These are phyloP conservation scores for Cercospora beticola DNA, from an alignment of 2,329 filamentous ascomycete species.

Conservation along the genomic window DNA sequence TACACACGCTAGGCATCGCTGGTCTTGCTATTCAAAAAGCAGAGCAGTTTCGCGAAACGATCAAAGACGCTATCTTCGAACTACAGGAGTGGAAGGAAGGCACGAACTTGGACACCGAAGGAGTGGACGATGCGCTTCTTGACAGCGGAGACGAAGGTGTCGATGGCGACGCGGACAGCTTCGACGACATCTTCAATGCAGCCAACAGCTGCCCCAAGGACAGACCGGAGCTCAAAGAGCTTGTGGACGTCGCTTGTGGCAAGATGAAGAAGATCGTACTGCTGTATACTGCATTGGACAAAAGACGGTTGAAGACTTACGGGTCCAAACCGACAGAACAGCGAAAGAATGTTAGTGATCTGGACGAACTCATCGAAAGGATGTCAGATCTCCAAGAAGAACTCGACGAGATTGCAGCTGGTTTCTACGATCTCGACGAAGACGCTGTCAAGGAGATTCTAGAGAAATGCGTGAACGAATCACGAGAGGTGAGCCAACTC, in stretches of 20 bases:
- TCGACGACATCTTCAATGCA: constrained; percentile 68
- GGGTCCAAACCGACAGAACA: constrained; percentile 16
- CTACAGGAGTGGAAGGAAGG: constrained; percentile 80
- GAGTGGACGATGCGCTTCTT: constrained; percentile 37
- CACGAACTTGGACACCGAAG: constrained; percentile 51
- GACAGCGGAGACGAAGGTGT: constrained; percentile 43
- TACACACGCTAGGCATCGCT: constrained; percentile 66
- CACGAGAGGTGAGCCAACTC: constrained; percentile 57
- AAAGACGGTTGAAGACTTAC: constrained; percentile 61
- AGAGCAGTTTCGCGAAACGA: constrained; percentile 69
- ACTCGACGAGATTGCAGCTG: constrained; percentile 68
- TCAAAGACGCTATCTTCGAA: constrained; percentile 82
- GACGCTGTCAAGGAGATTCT: constrained; percentile 59
- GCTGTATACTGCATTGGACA: constrained; percentile 68
- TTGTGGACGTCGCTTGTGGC: constrained; percentile 64
- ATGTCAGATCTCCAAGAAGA: constrained; percentile 63
- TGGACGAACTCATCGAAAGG: constrained; percentile 58
- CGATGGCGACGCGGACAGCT: constrained; percentile 48
- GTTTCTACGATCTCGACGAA: constrained; percentile 69
- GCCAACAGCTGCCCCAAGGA: constrained; percentile 61
- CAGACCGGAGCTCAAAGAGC: constrained; percentile 65
- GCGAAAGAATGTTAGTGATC: constrained; percentile 31
- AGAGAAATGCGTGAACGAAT: constrained; percentile 60
- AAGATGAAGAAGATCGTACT: constrained; percentile 66
- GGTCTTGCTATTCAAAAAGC: constrained; percentile 70